Evolutionary conservation across 306 rosid genomes (phyloP), one percentile per base, ranked within the genome.

Genomic region (Quillaja saponaria): DNA sequence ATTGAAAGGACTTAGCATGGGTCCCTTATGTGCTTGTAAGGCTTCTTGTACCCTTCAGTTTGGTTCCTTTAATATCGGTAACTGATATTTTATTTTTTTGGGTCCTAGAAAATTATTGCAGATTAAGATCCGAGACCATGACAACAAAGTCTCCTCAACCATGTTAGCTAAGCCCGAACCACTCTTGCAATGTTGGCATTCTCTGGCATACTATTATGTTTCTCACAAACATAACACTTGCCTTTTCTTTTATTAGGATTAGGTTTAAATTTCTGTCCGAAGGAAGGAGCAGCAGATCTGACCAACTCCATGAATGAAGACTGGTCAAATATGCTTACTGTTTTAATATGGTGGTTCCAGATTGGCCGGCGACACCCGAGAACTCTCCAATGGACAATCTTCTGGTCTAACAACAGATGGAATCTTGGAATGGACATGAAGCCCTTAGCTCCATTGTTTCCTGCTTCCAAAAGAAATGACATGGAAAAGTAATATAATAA

Each of bases 11-110:
- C 72, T 63, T 69, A 28, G 88, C 90, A 14, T 92, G 99, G 99
- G 95, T 88, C 83, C 96, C 99, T 69, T 72, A 50, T 74, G 86
- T 89, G 55, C 96, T 92, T 50, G 99, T 92, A 83, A 81, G 96
- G 47, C 58, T 79, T 64, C 28, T 28, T 16, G 15, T 46, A 20
- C 40, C 3, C 4, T 6, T 52, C 49, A n/a, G n/a, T n/a, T n/a
- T n/a, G n/a, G n/a, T n/a, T n/a, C n/a, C n/a, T n/a, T n/a, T n/a
- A n/a, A n/a, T n/a, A n/a, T n/a, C n/a, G n/a, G n/a, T n/a, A n/a
- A n/a, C n/a, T n/a, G n/a, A n/a, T n/a, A n/a, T n/a, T n/a, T n/a
- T n/a, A n/a, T n/a, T n/a, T n/a, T n/a, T n/a, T n/a, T n/a, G n/a
- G n/a, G n/a, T n/a, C n/a, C 52, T 40, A 6, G 9, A 31, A n/a